Evolutionary conservation across 2,329 filamentous ascomycete species (phyloP), one percentile per base, ranked within the genome.

Genomic region (Venturia effusa): DNA sequence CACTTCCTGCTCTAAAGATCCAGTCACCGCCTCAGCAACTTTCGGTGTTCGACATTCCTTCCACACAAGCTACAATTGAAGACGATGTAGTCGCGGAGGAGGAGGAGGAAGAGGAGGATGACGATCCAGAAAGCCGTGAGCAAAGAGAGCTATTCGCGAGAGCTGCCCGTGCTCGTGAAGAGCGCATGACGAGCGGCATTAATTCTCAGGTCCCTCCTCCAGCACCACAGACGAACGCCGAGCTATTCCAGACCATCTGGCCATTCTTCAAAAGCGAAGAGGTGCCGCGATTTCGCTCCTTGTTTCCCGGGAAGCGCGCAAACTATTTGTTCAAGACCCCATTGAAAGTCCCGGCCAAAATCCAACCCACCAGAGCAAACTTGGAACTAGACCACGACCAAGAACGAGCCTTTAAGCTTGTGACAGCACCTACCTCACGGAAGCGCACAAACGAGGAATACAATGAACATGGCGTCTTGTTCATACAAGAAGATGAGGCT

Each of bases 351-450:
- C 90, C 92, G 0, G 94, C 92, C 74, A 81, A 90, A 19, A 81
- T 97, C 3, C 83, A 92, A 5, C 91, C 92, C 0, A 92, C 88
- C 24, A 99, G 99, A 75, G 82, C 96, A 64, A 92, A 86, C 66
- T 81, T 99, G 17, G 94, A 99, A 66, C 79, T 97, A 40, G 88
- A 90, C 2, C 82, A 84, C 59, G 94, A 97, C 69, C 89, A 96
- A 68, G 90, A 96, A 74, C 91, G 92, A 69, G 81, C 83, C 32
- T 99, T 97, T 73, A 86, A 87, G 64, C 84, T 93, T n/a, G 81
- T 85, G 0, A 86, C 86, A 0, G 81, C 85, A 32, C 80, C 82
- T 0, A 66, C 68, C 30, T 68, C 74, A 19, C 77, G 79, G 45
- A 81, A 83, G 68, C 75, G 77, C 34, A 74, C 75, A 13, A 74